These are phyloP conservation scores for Acorus calamus DNA, from an alignment of 106 monocot genomes.

Conservation along the genomic window DNA sequence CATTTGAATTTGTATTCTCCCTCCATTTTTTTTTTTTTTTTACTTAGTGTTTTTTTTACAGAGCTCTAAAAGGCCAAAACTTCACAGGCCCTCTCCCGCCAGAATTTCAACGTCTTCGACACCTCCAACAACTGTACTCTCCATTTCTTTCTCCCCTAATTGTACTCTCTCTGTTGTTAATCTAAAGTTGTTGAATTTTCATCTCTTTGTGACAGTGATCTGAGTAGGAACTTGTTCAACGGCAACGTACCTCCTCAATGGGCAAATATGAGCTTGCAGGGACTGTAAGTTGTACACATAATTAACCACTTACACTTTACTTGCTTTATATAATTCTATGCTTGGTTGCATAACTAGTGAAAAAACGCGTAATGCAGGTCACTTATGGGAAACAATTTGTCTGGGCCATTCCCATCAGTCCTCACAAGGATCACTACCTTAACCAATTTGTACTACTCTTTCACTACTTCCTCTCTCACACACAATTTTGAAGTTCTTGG, in stretches of 20 bases:
- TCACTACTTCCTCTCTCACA: no score
- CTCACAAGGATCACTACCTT: constrained; percentile 57
- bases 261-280: constrained; percentile 26
- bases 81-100: constrained; percentile 38
- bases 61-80: constrained; percentile 39
- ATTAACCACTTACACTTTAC: neutral
- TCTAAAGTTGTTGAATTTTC: neutral
- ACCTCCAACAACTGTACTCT: constrained; percentile 22
- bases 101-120: constrained; percentile 30
- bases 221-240: constrained; percentile 48
- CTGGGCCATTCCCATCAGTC: constrained; percentile 48
- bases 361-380: constrained; percentile 17
- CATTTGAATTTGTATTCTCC: neutral
- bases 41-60: neutral
- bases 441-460: constrained; percentile 32
- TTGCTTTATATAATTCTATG: neutral
- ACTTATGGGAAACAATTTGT: constrained; percentile 53
- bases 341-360: neutral
- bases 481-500: neutral
- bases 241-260: constrained; percentile 49
- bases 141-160: no score
- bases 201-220: constrained; percentile 21
- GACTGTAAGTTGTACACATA: constrained; percentile 26
- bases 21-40: neutral
- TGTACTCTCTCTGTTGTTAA: neutral